These are phyloP conservation scores for Neurospora tetrasperma DNA, from an alignment of 495 filamentous ascomycete genomes.

Conservation along the genomic window DNA sequence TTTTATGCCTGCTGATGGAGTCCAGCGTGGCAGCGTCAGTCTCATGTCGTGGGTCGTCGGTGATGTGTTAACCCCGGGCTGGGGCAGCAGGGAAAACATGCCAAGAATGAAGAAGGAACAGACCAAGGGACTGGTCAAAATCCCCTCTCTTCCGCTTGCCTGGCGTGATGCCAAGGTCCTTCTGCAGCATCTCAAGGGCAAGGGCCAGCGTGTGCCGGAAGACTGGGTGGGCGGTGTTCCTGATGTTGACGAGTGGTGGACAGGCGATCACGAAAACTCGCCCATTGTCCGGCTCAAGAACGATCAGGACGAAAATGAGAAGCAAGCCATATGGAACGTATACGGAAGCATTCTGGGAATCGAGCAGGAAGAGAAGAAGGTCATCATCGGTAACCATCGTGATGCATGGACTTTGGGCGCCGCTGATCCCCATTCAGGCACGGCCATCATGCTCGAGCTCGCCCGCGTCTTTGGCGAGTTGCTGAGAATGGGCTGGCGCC, in stretches of 20 bases:
- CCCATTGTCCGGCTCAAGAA: conserved; percentile 80
- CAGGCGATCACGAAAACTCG: conserved; percentile 57
- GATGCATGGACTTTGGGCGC: conserved; percentile 91
- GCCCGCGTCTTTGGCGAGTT: conserved; percentile 74
- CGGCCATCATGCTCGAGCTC: conserved; percentile 83
- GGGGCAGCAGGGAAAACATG: conserved; percentile 60
- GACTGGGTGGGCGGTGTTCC: conserved; percentile 70
- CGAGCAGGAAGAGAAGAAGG: conserved; percentile 72
- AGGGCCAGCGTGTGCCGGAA: conserved; percentile 59
- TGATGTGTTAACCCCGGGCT: conserved; percentile 83
- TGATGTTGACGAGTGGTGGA: conserved; percentile 67
- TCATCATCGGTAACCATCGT: conserved; percentile 89
- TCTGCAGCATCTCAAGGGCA: conserved; percentile 63
- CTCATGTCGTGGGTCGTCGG: conserved; percentile 74
- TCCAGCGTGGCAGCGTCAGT: conserved; percentile 75
- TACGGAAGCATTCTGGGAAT: conserved; percentile 71
- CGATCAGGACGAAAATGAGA: conserved; percentile 70
- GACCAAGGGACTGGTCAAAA: conserved; percentile 62
- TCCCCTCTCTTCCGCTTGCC: conserved; percentile 79
- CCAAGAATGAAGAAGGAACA: conserved; percentile 57
- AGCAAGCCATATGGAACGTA: conserved; percentile 84
- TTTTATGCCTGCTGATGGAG: conserved; percentile 66
- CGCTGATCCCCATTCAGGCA: conserved; percentile 75
- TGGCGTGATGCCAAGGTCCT: conserved; percentile 82
- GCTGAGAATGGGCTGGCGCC: conserved; percentile 66